Evolutionary conservation across 768 basidiomycete genomes (phyloP).

Genomic region (Boletus vinaceobasis): DNA sequence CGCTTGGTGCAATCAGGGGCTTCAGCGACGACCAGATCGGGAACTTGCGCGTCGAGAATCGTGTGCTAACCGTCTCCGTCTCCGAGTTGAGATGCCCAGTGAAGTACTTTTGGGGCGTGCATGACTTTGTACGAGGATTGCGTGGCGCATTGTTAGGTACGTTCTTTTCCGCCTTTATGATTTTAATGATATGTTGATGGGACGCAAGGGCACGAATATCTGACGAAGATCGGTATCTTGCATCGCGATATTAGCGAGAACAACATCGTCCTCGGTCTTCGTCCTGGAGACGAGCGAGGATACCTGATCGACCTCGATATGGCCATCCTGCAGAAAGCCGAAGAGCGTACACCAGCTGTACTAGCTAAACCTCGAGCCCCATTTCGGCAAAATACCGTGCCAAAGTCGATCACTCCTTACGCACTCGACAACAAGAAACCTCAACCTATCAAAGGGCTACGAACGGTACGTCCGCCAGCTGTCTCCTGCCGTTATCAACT

Average conservation of each 20-base stretch:
- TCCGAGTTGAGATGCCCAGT: too few relatives aligned
- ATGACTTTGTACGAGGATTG: too few relatives aligned
- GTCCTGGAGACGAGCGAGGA: constrained; percentile 13
- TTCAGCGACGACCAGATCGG: neutral
- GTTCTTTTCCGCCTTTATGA: too few relatives aligned
- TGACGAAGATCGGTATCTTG: neutral
- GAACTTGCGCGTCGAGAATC: neutral
- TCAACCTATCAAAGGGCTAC: neutral
- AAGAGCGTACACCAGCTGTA: neutral
- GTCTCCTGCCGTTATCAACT: too few relatives aligned
- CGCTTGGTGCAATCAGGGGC: constrained; percentile 4
- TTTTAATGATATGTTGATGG: too few relatives aligned
- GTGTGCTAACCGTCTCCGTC: neutral
- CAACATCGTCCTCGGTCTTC: constrained; percentile 18
- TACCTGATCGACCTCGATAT: constrained; percentile 29
- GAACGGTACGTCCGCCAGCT: too few relatives aligned
- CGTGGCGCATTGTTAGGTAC: too few relatives aligned
- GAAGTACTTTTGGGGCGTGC: too few relatives aligned
- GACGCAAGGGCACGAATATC: too few relatives aligned
- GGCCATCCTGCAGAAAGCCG: neutral
- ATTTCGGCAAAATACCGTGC: neutral
- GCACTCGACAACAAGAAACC: neutral
- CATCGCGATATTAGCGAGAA: constrained; percentile 23
- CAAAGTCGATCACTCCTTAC: neutral
- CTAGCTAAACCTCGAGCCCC: neutral